Percentiles rank a stretch among this genome's conserved stretches.
Evolutionary conservation across 148 eudicot species (phyloP).

Genomic region (Simmondsia chinensis): DNA sequence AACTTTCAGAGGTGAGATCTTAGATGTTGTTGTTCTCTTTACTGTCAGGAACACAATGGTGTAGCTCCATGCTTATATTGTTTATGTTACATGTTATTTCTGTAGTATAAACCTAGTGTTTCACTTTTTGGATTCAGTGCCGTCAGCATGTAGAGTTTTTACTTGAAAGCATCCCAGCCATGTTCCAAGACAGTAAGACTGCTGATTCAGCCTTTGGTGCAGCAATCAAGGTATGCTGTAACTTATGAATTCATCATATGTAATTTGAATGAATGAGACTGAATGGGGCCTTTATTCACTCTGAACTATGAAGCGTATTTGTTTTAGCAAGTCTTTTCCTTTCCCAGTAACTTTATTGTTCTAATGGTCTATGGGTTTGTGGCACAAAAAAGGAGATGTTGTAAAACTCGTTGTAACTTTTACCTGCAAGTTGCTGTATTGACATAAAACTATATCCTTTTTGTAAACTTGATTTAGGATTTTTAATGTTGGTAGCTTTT

Average conservation of each 20-base stretch:
- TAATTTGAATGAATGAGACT: background rate
- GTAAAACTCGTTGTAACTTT: no score
- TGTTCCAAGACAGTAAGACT: conserved; percentile 76
- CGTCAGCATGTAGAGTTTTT: conserved; percentile 78
- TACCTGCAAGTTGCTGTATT: no score
- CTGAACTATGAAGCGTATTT: background rate
- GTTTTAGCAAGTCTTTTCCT: no score
- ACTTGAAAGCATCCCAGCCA: conserved; percentile 84
- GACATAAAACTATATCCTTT: no score
- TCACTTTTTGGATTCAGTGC: conserved; percentile 51
- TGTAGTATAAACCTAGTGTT: background rate
- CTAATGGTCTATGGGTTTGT: no score
- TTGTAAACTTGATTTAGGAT: no score
- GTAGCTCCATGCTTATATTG: no score
- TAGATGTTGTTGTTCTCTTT: no score
- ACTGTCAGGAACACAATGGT: no score
- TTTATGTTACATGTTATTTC: background rate
- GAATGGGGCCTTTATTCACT: background rate
- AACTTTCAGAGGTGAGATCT: conserved; percentile 70
- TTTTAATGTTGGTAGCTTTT: no score
- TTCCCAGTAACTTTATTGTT: no score
- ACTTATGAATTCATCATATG: background rate
- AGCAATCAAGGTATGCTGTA: conserved; percentile 61
- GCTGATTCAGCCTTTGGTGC: conserved; percentile 98
- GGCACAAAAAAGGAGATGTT: no score